Evolutionary conservation across 2,329 filamentous ascomycete species (phyloP).

Genomic region (Zalaria sp.): DNA sequence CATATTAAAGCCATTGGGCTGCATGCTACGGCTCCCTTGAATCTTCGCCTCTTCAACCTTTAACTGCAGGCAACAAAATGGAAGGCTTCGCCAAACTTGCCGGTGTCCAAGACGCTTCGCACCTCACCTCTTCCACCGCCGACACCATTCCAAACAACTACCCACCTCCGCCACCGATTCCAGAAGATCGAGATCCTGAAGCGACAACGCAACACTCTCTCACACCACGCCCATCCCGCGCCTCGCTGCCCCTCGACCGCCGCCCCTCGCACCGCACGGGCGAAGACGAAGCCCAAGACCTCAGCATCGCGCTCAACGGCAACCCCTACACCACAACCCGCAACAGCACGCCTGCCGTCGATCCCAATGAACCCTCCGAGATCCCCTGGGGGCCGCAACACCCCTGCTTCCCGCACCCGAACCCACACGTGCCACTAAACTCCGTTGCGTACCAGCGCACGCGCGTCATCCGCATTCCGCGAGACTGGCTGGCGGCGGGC

Average conservation of each 20-base stretch:
- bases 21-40: no score
- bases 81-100: constrained; percentile 19
- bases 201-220: constrained; percentile 6
- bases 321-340: constrained; percentile 1
- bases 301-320: constrained; percentile 2
- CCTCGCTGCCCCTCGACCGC: constrained; percentile 18
- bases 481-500: constrained; percentile 78
- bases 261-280: constrained; percentile 15
- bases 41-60: no score
- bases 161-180: constrained; percentile 12
- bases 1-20: no score
- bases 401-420: constrained; percentile 86
- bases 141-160: constrained; percentile 4
- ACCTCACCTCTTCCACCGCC: constrained; percentile 8
- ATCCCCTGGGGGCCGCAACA: constrained; percentile 87
- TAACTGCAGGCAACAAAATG: constrained; percentile 8
- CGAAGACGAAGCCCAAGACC: not conserved
- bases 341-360: not conserved
- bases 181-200: constrained; percentile 9
- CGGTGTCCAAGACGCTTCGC: constrained; percentile 17
- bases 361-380: constrained; percentile 35
- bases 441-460: constrained; percentile 65
- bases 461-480: constrained; percentile 76
- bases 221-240: constrained; percentile 13
- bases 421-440: constrained; percentile 71